These are phyloP conservation scores for Colletotrichum phormii DNA, from an alignment of 2,329 filamentous ascomycete genomes.

Conservation along the genomic window DNA sequence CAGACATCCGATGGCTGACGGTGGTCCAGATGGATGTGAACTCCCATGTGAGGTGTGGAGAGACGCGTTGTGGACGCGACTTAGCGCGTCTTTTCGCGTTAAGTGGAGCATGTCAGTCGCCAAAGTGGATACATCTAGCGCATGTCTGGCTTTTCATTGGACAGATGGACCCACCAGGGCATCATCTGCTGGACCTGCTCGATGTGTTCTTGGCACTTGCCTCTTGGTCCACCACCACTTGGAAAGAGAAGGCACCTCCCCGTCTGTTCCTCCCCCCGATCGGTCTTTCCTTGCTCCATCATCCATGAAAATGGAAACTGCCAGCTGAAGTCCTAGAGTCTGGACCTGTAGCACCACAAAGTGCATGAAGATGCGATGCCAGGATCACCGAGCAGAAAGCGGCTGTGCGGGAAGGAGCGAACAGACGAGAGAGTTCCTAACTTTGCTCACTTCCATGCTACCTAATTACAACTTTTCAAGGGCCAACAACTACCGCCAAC, in stretches of 20 bases:
- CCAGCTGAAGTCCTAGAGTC: neutral
- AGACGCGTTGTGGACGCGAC: constrained; percentile 17
- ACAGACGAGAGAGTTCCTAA: neutral
- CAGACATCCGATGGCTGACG: neutral
- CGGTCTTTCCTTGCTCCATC: neutral
- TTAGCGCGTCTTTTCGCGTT: neutral
- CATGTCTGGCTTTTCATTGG: neutral
- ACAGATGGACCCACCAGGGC: neutral
- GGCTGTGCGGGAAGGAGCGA: constrained; percentile 1
- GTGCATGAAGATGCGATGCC: constrained; percentile 27
- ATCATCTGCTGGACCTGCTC: neutral
- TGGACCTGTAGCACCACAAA: neutral
- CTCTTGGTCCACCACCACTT: neutral
- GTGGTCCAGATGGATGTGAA: constrained; percentile 3
- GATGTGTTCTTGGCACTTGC: neutral
- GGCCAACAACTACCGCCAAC: neutral
- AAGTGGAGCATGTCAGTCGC: neutral
- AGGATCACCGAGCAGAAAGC: constrained; percentile 11
- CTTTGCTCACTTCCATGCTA: neutral
- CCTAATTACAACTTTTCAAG: neutral
- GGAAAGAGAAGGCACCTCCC: neutral
- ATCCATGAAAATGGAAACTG: neutral
- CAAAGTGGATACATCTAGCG: neutral
- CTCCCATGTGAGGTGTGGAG: constrained; percentile 2
- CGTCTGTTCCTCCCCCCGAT: neutral